phyloP scores from a whole-genome alignment of 1,284 basidiomycete genomes.

The Naganishia sp. region DNA sequence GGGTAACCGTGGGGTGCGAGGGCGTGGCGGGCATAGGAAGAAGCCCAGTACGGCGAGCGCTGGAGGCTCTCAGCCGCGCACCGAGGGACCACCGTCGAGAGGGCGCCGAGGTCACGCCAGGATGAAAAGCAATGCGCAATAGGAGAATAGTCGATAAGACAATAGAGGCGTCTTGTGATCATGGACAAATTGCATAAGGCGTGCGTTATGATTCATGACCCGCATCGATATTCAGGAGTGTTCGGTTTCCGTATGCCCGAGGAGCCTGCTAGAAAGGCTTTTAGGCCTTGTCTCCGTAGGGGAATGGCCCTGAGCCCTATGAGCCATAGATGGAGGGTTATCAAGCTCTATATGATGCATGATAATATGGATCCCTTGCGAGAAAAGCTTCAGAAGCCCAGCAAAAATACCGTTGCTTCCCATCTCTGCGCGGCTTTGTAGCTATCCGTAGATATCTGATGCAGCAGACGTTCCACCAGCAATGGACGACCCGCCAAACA shows the following conservation, averaged over 20 bases:
- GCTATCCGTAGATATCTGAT: constrained; percentile 28
- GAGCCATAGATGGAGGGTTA: no score
- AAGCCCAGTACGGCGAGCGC: constrained; percentile 14
- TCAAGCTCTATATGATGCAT: background rate
- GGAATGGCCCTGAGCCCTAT: no score
- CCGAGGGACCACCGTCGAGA: background rate
- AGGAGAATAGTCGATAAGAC: background rate
- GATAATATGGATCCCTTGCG: background rate
- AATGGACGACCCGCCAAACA: constrained; percentile 42
- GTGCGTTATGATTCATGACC: background rate
- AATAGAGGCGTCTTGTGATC: background rate
- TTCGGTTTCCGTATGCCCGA: no score
- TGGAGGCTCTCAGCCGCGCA: background rate
- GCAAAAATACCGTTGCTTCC: no score
- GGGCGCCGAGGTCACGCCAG: constrained; percentile 4
- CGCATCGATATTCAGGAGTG: no score
- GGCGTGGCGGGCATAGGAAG: constrained; percentile 13
- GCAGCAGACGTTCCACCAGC: constrained; percentile 11
- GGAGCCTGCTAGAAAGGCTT: no score
- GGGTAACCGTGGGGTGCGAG: background rate
- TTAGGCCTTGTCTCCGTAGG: no score
- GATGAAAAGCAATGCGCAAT: constrained; percentile 11
- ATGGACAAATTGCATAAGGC: background rate
- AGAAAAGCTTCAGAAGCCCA: no score
- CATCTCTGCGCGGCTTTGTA: no score